Evolutionary conservation across 2,329 filamentous ascomycete genomes (phyloP).

Genomic region (Gaeumannomyces sp.): DNA sequence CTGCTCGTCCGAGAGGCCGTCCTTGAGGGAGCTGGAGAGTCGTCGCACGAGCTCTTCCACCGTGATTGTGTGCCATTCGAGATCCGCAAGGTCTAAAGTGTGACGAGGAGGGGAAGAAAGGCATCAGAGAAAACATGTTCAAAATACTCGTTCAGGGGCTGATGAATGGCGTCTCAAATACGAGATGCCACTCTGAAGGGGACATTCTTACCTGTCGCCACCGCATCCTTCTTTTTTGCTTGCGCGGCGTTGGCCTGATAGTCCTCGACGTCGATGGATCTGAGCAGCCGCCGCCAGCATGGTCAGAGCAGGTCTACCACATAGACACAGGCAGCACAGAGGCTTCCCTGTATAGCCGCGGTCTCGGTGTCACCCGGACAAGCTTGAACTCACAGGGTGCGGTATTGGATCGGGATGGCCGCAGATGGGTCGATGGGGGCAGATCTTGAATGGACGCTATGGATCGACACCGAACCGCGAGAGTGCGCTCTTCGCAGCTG

Average conservation of each 20-base stretch:
- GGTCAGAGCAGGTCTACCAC: conserved; percentile 1
- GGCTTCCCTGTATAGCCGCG: neutral
- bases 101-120: neutral
- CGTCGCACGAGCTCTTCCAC: conserved; percentile 52
- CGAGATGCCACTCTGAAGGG: neutral
- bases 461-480: conserved; percentile 34
- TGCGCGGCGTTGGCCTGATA: conserved; percentile 39
- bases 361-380: neutral
- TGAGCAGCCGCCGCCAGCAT: conserved; percentile 16
- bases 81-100: conserved; percentile 47
- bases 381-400: conserved; percentile 39
- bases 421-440: conserved; percentile 33
- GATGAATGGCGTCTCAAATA: neutral
- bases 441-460: conserved; percentile 26
- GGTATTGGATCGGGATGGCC: conserved; percentile 47
- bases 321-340: neutral
- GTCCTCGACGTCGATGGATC: conserved; percentile 52
- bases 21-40: conserved; percentile 46
- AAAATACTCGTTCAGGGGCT: neutral
- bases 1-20: conserved; percentile 56
- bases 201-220: conserved; percentile 8
- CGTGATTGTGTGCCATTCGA: conserved; percentile 63
- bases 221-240: conserved; percentile 32
- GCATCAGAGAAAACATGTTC: conserved; percentile 12
- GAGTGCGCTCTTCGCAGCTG: conserved; percentile 4